Conservation (phyloP, 495 filamentous ascomycete species). For the Aspergillus haitiensis region DNA sequence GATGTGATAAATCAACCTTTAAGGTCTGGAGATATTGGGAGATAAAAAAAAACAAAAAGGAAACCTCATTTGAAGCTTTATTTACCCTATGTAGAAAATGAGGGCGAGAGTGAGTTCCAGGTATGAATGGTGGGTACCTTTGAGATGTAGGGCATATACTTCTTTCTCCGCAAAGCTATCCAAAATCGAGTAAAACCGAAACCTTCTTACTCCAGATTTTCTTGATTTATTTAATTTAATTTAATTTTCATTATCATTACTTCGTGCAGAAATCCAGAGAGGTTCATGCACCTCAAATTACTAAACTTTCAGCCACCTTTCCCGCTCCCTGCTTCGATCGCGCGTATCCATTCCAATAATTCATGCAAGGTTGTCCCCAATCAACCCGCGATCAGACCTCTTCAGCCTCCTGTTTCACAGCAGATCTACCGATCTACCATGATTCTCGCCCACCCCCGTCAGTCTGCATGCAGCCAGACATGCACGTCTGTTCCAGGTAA, state of each 20-base stretch:
- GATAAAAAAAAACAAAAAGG: too few relatives aligned
- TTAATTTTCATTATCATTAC: neutral
- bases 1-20: neutral
- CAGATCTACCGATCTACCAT: conserved; percentile 23
- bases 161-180: too few relatives aligned
- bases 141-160: too few relatives aligned
- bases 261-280: neutral
- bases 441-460: conserved; percentile 1
- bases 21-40: too few relatives aligned
- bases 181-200: too few relatives aligned
- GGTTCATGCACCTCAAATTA: conserved; percentile 7
- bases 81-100: neutral
- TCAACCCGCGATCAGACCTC: conserved; percentile 20
- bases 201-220: neutral
- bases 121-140: too few relatives aligned
- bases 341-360: conserved; percentile 13
- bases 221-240: neutral
- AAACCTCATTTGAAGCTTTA: too few relatives aligned
- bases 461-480: conserved; percentile 15
- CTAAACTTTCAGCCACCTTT: conserved; percentile 13
- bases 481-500: neutral
- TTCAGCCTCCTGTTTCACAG: conserved; percentile 20
- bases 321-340: conserved; percentile 19
- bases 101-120: too few relatives aligned
- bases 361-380: conserved; percentile 19